phyloP scores from a whole-genome alignment of 2,329 filamentous ascomycete species.

The Didymella lethalis region DNA sequence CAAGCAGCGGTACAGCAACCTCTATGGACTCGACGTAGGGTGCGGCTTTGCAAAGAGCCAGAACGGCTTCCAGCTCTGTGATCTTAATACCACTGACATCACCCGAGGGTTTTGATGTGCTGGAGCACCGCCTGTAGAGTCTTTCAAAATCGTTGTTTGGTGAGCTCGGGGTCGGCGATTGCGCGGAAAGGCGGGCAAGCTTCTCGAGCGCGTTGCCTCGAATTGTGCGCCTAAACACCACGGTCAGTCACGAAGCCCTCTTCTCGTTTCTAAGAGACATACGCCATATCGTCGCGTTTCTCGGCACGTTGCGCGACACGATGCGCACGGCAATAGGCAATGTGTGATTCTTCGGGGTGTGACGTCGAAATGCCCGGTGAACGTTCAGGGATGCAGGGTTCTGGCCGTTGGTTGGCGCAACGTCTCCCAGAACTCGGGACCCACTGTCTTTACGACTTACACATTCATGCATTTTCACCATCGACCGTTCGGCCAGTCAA shows the following conservation, averaged over 20 bases:
- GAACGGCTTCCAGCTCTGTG: slow-evolving; percentile 88
- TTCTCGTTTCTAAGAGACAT: not conserved
- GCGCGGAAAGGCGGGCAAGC: slow-evolving; percentile 58
- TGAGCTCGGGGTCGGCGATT: slow-evolving; percentile 36
- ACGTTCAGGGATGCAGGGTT: slow-evolving; percentile 12
- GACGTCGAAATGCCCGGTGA: slow-evolving; percentile 10
- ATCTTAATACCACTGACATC: slow-evolving; percentile 63
- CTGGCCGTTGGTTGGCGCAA: slow-evolving; percentile 12
- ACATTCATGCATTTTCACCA: no score
- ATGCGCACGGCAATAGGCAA: slow-evolving; percentile 13
- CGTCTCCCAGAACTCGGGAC: not conserved
- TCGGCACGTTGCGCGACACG: slow-evolving; percentile 11
- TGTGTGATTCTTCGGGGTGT: not conserved
- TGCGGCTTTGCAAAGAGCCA: slow-evolving; percentile 90
- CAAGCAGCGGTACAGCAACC: slow-evolving; percentile 79
- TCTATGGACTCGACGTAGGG: slow-evolving; percentile 74
- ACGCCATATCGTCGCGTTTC: slow-evolving; percentile 13
- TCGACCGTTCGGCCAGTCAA: no score
- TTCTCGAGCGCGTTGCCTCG: slow-evolving; percentile 60
- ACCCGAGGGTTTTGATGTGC: slow-evolving; percentile 24
- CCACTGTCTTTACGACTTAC: no score
- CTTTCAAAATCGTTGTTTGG: slow-evolving; percentile 51
- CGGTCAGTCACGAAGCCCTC: slow-evolving; percentile 1
- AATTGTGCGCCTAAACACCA: slow-evolving; percentile 44
- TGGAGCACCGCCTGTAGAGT: slow-evolving; percentile 53